Percentiles rank a stretch among this genome's conserved stretches.
phyloP scores from a whole-genome alignment of 306 rosid genomes.

The Ammopiptanthus mongolicus region DNA sequence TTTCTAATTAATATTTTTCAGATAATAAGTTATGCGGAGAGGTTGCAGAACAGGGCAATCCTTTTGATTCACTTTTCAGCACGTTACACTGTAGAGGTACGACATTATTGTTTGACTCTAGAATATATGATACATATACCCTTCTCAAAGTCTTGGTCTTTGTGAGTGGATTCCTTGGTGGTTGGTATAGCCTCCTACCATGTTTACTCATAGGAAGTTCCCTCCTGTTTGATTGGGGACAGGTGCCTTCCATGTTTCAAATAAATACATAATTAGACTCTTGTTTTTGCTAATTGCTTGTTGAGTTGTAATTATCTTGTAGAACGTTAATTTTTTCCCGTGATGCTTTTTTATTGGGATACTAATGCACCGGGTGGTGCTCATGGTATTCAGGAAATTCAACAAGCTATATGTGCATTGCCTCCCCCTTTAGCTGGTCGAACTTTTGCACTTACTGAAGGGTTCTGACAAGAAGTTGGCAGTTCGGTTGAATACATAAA shows the following conservation, averaged over 20 bases:
- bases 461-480: constrained; percentile 41
- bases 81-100: constrained; percentile 62
- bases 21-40: constrained; percentile 65
- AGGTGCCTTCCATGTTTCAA: constrained; percentile 10
- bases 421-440: constrained; percentile 70
- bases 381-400: constrained; percentile 63
- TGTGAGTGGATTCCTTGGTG: not conserved
- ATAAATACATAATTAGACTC: not conserved
- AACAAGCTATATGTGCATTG: constrained; percentile 55
- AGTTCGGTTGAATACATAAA: not conserved
- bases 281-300: not conserved
- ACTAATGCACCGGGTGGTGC: not conserved
- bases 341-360: not conserved
- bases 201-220: not conserved
- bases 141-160: not conserved
- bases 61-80: constrained; percentile 95
- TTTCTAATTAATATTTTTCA: constrained; percentile 28
- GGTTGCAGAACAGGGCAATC: constrained; percentile 71
- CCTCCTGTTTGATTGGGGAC: not conserved
- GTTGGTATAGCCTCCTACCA: not conserved
- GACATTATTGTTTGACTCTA: not conserved
- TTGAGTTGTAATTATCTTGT: not conserved
- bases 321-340: not conserved
- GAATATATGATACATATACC: not conserved
- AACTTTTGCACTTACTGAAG: constrained; percentile 74